Conservation (phyloP, 1,284 basidiomycete species). For the Blastosporella zonata region DNA sequence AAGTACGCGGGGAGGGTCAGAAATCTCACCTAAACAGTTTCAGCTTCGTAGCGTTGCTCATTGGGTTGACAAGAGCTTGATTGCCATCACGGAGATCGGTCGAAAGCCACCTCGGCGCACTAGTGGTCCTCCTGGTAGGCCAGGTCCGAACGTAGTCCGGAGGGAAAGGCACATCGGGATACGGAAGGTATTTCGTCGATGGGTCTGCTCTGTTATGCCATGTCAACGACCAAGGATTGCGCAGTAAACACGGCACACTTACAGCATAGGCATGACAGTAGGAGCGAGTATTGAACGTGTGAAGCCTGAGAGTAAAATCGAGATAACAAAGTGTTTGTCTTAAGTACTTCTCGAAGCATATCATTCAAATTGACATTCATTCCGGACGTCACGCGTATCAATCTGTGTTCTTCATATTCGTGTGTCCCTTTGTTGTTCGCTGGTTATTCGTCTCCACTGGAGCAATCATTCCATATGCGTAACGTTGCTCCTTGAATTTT, state of each 20-base stretch:
- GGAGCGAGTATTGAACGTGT: not conserved
- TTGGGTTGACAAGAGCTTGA: conserved; percentile 85
- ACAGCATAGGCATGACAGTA: conserved; percentile 32
- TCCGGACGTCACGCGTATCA: conserved; percentile 4
- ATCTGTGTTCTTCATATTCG: not conserved
- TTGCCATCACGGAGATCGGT: conserved; percentile 92
- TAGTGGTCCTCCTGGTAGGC: conserved; percentile 69
- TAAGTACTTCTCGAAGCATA: conserved; percentile 10
- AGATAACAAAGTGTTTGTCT: not conserved
- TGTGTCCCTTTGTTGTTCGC: not conserved
- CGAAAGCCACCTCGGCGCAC: conserved; percentile 83
- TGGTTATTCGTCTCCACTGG: not conserved
- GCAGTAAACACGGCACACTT: conserved; percentile 11
- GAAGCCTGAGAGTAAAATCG: not conserved
- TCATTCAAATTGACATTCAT: not conserved
- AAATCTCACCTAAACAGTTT: conserved; percentile 63
- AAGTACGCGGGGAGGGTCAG: too few species aligned
- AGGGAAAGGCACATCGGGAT: conserved; percentile 63
- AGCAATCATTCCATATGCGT: not conserved
- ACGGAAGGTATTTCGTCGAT: conserved; percentile 72
- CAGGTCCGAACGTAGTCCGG: conserved; percentile 65
- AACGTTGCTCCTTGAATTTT: not conserved
- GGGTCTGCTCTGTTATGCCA: conserved; percentile 56
- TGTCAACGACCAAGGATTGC: conserved; percentile 7
- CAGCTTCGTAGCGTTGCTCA: conserved; percentile 81